Base-by-base conservation (phyloP, 768 basidiomycete genomes). In the Lentinula raphanica region DNA sequence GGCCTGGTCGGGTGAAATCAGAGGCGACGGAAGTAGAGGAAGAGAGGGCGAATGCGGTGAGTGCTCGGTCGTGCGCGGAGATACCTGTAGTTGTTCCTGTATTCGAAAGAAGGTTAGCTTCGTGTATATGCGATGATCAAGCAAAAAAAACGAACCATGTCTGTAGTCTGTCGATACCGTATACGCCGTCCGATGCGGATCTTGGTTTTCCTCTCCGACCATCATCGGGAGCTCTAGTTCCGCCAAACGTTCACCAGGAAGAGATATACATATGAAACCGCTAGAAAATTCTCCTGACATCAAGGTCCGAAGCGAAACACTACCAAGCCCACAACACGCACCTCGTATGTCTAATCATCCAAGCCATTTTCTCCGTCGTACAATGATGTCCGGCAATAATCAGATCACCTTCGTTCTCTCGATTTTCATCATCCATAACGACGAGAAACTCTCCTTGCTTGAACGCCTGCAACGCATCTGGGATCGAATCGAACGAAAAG, bases 311-410 rank as follows among this genome's bases (percentile, higher is more conserved):
- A 57, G 40, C 54, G 54, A 49, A 35, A 9, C 55, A 23, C 32
- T 17, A 8, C 3, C 49, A 50, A n/a, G 4, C 12, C 12, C 15
- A 5, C 9, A 42, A 19, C 15, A 71, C 83, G 59, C 53, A 95
- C 96, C 94, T 97, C 0, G 94, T 92, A 69, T 95, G 87, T 67
- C 90, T 89, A 69, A 99, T 94, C 83, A 99, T 90, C 93, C 93
- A 99, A 0, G 97, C 96, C 97, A 99, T 98, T 68, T 94, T 92
- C 72, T 98, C 92, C 1, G 93, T 92, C 38, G 94, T 93, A 63
- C 92, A 86, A 53, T 85, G 82, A 25, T 79, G 79, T 2, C 85
- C 97, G 13, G 96, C 85, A 66, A 94, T 88, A 68, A 98, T 93
- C 58, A 99, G 75, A 71, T 99, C 97, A 2, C 97, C 96, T 69